Evolutionary conservation across 306 rosid species (phyloP).

Genomic region (Albizia julibrissin): DNA sequence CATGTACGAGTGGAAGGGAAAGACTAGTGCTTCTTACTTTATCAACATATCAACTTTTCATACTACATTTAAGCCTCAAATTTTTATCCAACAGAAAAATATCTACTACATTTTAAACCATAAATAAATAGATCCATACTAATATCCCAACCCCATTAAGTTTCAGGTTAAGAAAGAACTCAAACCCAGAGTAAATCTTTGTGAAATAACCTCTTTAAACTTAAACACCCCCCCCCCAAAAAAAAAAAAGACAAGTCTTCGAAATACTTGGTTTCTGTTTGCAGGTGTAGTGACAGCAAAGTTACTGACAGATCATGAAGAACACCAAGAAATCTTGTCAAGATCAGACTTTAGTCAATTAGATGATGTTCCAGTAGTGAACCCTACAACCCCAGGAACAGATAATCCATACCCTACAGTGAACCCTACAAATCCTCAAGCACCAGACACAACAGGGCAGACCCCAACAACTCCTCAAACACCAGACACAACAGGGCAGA

Average conservation of each 20-base stretch:
- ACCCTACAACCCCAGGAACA: slow-evolving; percentile 62
- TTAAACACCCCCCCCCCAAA: no score
- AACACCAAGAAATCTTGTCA: slow-evolving; percentile 42
- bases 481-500: slow-evolving; percentile 29
- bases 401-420: slow-evolving; percentile 43
- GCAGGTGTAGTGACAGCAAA: slow-evolving; percentile 61
- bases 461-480: slow-evolving; percentile 42
- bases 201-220: background rate
- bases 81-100: background rate
- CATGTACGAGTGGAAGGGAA: background rate
- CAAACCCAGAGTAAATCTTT: background rate
- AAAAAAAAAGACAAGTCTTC: background rate
- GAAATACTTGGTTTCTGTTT: slow-evolving; percentile 36
- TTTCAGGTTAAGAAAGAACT: background rate
- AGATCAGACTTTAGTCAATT: slow-evolving; percentile 44
- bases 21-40: background rate
- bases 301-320: slow-evolving; percentile 34
- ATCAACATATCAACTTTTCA: background rate
- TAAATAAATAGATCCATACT: background rate
- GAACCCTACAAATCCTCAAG: slow-evolving; percentile 45
- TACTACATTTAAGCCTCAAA: background rate
- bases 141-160: background rate
- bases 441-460: slow-evolving; percentile 45
- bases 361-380: slow-evolving; percentile 61
- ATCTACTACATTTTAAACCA: background rate